Base-by-base conservation (phyloP, 805 yeast species). In the Danielia oregonensis region DNA sequence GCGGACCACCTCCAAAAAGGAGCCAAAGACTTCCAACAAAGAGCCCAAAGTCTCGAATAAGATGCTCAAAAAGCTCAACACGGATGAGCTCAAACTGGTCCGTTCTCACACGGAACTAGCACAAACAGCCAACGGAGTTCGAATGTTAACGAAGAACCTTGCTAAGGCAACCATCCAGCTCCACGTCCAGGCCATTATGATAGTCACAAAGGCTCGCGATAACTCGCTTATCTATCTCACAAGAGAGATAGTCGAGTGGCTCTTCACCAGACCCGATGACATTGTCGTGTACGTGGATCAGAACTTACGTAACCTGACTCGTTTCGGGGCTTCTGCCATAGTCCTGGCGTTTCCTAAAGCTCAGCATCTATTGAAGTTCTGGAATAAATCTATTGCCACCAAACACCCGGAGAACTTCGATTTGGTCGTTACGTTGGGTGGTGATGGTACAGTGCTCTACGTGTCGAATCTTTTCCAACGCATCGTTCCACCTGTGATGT, bases 141-240 rank as follows among this genome's bases (percentile, higher is more conserved):
- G 93, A 29, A 70, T 79, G 65, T 64, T 85, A 39, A 82, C 86
- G n/a, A 79, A 78, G 42, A 82, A 82, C 54, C 60, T 85, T 24
- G 70, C 78, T 34, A 76, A 77, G 44, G 85, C 89, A 3, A 81
- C 84, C 4, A 78, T 87, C 17, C 79, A 79, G 47, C 58, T 87
- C 14, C 80, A 82, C 36, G 79, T 84, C 13, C 72, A 73, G 29
- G 77, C 85, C 12, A 76, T 87, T 13, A 72, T 87, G 78, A 76
- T 87, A 10, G 88, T 88, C 13, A 87, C 96, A n/a, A 87, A 87
- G 57, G 93, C 94, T 1, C 70, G 94, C 35, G 96, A 88, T 54
- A 80, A 83, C 47, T 79, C 87, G 5, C 62, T 88, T 33, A 78
- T 84, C 5, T 79, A 76, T 49, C 63, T 86, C 29, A 85, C 96